Percentiles rank a stretch among this genome's conserved stretches.
Evolutionary conservation across 2,329 filamentous ascomycete species (phyloP).

Genomic region (Trichophyton benhamiae): DNA sequence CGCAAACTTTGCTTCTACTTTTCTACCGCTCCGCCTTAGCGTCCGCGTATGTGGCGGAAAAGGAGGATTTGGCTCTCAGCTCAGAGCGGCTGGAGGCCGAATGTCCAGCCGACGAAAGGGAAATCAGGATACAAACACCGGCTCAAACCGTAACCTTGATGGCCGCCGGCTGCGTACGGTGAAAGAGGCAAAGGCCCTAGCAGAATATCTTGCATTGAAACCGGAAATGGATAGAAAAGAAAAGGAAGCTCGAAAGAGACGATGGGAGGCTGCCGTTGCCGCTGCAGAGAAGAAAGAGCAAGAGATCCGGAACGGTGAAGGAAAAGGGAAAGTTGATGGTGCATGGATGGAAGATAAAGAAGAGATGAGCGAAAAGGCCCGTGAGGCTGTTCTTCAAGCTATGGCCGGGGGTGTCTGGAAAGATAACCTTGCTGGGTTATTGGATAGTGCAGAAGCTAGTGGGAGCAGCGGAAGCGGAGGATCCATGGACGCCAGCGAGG

Average conservation of each 20-base stretch:
- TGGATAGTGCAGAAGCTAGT: slow-evolving; percentile 25
- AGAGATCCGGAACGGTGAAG: slow-evolving; percentile 61
- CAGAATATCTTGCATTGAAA: slow-evolving; percentile 88
- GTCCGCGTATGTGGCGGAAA: slow-evolving; percentile 81
- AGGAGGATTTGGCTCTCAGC: slow-evolving; percentile 92
- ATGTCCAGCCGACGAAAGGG: slow-evolving; percentile 95
- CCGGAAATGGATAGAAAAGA: slow-evolving; percentile 95
- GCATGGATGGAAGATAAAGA: slow-evolving; percentile 95
- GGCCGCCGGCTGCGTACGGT: slow-evolving; percentile 82
- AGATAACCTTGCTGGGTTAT: slow-evolving; percentile 30
- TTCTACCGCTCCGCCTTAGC: slow-evolving; percentile 72
- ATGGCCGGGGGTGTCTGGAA: slow-evolving; percentile 48
- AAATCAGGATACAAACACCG: slow-evolving; percentile 69
- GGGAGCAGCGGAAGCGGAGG: slow-evolving; percentile 19
- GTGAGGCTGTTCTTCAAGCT: slow-evolving; percentile 61
- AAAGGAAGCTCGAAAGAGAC: slow-evolving; percentile 65
- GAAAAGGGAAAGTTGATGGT: slow-evolving; percentile 57
- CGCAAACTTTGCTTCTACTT: slow-evolving; percentile 43
- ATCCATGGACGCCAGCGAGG: slow-evolving; percentile 23
- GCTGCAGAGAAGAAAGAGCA: slow-evolving; percentile 70
- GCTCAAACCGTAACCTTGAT: slow-evolving; percentile 84
- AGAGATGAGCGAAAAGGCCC: slow-evolving; percentile 71
- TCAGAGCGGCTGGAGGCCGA: slow-evolving; percentile 89
- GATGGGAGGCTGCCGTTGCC: slow-evolving; percentile 83
- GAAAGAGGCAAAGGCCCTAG: slow-evolving; percentile 86